Evolutionary conservation across 345 rosid species (phyloP), one percentile per base, ranked within the genome.

Genomic region (Capsella bursapastoris): DNA sequence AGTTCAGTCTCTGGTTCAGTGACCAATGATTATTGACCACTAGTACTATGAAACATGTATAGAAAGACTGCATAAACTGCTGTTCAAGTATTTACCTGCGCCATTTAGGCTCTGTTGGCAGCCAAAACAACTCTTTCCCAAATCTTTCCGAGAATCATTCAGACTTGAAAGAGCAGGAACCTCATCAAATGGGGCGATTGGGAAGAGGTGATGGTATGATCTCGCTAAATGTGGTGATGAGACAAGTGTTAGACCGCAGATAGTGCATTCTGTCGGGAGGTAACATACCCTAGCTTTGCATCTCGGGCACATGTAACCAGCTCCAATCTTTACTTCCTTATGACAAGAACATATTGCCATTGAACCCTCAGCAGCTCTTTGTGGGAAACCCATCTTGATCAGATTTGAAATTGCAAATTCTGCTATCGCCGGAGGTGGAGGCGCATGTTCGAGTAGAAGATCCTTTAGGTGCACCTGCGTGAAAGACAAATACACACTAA

Each of bases 151-250:
- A 28, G 66, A 69, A 78, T 81, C 83, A 77, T 56, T 82, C 37
- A 73, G 64, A 52, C 63, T 77, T 60, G 78, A 48, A 45, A 69
- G 35, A n/a, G 81, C 56, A 52, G 84, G 69, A 49, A 85, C 85
- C 75, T 92, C 99, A 32, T 86, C 88, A 74, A 92, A 95, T 49
- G 90, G 93, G 43, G 87, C 79, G 45, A 92, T 89, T 8, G 99
- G 99, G 80, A 91, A 95, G 67, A 95, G 90, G 79, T 95, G 97
- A 83, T 90, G 99, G 65, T 95, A 92, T 9, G 99, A 95, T 82
- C 97, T 88, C 1, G 97, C 97, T 70, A 95, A 78, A 86, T 88
- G 99, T 10, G 97, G 97, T 1, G 97, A 92, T 29, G 99, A 95
- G 75, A 95, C 97, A 67, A 92, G 97, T 44, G 97, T 89, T 72